Evolutionary conservation across 768 basidiomycete species (phyloP).

Genomic region (Rhizopogon rudus): DNA sequence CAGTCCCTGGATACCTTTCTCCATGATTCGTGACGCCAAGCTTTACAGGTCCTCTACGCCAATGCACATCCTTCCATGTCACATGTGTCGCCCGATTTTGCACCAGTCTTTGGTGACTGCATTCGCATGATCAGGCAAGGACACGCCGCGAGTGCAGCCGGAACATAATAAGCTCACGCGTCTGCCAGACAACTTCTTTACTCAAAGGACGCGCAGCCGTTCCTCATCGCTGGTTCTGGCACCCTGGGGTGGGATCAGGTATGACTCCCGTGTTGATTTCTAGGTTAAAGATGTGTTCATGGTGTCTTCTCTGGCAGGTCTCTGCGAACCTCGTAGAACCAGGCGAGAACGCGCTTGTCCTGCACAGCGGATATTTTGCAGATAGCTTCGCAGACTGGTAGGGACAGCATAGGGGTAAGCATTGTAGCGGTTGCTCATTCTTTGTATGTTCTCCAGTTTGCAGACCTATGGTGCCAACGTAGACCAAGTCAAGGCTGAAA

Average conservation of each 20-base stretch:
- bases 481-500: constrained; percentile 73
- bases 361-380: constrained; percentile 93
- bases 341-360: constrained; percentile 73
- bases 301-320: constrained; percentile 41
- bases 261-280: constrained; percentile 12
- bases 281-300: neutral
- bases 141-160: constrained; percentile 9
- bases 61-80: constrained; percentile 92
- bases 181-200: constrained; percentile 65
- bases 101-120: constrained; percentile 83
- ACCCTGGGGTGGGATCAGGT: constrained; percentile 97
- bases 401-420: constrained; percentile 1
- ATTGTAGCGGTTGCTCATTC: neutral
- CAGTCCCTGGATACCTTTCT: neutral
- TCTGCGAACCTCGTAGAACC: constrained; percentile 86
- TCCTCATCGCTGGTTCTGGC: constrained; percentile 91
- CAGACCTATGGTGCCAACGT: constrained; percentile 87
- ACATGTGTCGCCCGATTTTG: constrained; percentile 86
- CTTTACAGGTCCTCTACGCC: constrained; percentile 71
- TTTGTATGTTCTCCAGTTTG: constrained; percentile 42
- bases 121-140: constrained; percentile 73
- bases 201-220: constrained; percentile 78
- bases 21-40: neutral
- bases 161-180: neutral
- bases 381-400: constrained; percentile 88